Percentiles rank a stretch among this genome's conserved stretches.
These are phyloP conservation scores for Amanita molliuscula DNA, from an alignment of 768 basidiomycete species.

Conservation along the genomic window DNA sequence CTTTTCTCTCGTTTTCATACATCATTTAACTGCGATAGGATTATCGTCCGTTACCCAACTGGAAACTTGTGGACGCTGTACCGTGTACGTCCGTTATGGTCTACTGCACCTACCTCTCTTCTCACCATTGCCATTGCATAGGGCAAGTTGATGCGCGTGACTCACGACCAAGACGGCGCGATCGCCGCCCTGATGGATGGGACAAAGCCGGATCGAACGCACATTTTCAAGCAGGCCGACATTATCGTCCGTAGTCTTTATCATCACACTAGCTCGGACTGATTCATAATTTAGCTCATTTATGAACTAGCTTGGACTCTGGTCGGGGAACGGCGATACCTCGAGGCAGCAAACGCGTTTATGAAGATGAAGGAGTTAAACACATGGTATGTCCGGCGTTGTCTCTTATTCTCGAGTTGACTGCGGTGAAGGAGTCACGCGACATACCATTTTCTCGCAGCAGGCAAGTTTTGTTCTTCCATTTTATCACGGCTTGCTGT, in stretches of 20 bases:
- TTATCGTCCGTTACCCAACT: slow-evolving; percentile 47
- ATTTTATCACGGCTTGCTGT: not conserved
- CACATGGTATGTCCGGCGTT: slow-evolving; percentile 38
- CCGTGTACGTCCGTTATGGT: slow-evolving; percentile 26
- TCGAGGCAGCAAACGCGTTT: slow-evolving; percentile 60
- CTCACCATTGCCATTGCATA: slow-evolving; percentile 13
- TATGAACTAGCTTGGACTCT: slow-evolving; percentile 78
- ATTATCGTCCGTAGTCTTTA: too few species aligned
- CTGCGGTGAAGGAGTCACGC: slow-evolving; percentile 53
- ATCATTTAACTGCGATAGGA: slow-evolving; percentile 20
- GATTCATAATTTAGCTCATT: slow-evolving; percentile 34
- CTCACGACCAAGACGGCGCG: slow-evolving; percentile 50
- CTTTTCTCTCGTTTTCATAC: not conserved
- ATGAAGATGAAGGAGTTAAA: slow-evolving; percentile 56
- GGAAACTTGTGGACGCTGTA: slow-evolving; percentile 72
- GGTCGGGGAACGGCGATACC: slow-evolving; percentile 50
- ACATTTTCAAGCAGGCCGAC: slow-evolving; percentile 63
- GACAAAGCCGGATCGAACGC: slow-evolving; percentile 38
- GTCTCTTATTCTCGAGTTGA: not conserved
- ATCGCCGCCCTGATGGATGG: slow-evolving; percentile 53
- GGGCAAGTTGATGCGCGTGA: slow-evolving; percentile 74
- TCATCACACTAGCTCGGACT: too few species aligned
- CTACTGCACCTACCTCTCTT: not conserved
- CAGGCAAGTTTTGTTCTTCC: slow-evolving; percentile 24
- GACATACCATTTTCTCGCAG: slow-evolving; percentile 71